Evolutionary conservation across 768 basidiomycete genomes (phyloP), one percentile per base, ranked within the genome.

Genomic region (Tephrocybe sp.): DNA sequence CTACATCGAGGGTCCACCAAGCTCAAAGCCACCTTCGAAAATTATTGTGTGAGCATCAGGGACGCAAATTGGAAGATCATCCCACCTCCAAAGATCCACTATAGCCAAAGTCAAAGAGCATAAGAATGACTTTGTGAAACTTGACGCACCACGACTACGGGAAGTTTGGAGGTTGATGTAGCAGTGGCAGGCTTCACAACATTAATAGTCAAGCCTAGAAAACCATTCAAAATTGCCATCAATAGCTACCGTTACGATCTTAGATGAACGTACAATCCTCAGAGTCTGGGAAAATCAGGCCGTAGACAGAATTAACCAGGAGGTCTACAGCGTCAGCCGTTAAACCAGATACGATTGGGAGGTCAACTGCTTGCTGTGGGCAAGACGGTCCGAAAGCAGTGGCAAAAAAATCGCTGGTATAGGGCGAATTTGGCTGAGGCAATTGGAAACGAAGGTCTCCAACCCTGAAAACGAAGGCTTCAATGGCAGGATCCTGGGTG

Each of bases 361-460:
- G 55, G 16, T 55, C 55, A 1, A 68, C 49, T 19, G 62, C 60
- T 52, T 77, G 75, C 43, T 78, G 76, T 4, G 75, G 75, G 51
- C 79, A 83, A n/a, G 75, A 64, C 9, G 69, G 67, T 0, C 78
- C 79, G 54, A 71, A 77, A 0, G 62, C 52, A 0, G 67, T 73
- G 4, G 73, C 79, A 30, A 60, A 60, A 40, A 70, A 60, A 10
- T 57, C 63, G 13, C 70, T 70, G 1, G 48, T 69, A 57, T 78
- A 79, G 13, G 71, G 56, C 0, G 62, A 45, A 19, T 71, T 60
- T 0, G 76, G 50, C 39, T 68, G 65, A 1, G 79, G 76, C 5
- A 76, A 63, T 39, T 68, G 68, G 53, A 79, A 75, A 9, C 79
- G 74, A 34, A 74, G 63, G 45, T 70, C 60, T 11, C 71, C 71